Evolutionary conservation across 1,139 yeast genomes (phyloP).

Genomic region (Geotrichum histeridarum): DNA sequence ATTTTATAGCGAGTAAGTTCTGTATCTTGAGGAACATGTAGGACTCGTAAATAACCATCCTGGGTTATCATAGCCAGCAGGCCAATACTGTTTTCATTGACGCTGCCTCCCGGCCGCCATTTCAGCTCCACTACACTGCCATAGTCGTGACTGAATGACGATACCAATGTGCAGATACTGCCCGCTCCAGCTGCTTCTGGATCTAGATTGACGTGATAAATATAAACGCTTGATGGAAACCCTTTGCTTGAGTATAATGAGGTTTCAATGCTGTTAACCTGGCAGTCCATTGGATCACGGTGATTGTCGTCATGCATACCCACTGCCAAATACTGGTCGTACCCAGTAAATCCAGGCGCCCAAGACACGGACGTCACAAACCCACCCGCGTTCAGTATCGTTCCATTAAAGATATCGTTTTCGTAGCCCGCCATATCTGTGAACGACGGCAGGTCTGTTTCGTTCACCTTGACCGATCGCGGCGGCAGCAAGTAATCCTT

Average conservation of each 20-base stretch:
- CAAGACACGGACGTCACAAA: conserved; percentile 28
- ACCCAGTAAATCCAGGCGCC: conserved; percentile 33
- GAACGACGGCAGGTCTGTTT: conserved; percentile 2
- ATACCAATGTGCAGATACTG: conserved; percentile 29
- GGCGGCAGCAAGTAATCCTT: conserved; percentile 8
- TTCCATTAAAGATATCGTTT: conserved; percentile 15
- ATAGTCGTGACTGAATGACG: conserved; percentile 42
- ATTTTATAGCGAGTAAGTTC: conserved; percentile 30
- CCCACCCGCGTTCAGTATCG: conserved; percentile 30
- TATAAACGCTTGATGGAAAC: conserved; percentile 26
- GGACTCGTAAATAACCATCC: conserved; percentile 57
- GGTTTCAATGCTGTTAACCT: conserved; percentile 22
- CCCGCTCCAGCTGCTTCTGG: conserved; percentile 20
- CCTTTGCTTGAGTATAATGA: conserved; percentile 23
- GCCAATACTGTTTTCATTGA: conserved; percentile 35
- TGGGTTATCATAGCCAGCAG: conserved; percentile 53
- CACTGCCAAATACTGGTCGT: conserved; percentile 48
- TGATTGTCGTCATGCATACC: conserved; percentile 49
- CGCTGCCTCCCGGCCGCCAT: conserved; percentile 46
- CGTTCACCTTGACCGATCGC: conserved; percentile 11
- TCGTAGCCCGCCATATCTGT: conserved; percentile 2
- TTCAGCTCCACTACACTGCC: conserved; percentile 54
- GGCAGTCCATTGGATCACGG: conserved; percentile 37
- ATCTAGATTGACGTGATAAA: conserved; percentile 22
- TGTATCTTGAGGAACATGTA: conserved; percentile 33